These are phyloP conservation scores for Eucalyptus virginea DNA, from an alignment of 345 rosid genomes.

Conservation along the genomic window DNA sequence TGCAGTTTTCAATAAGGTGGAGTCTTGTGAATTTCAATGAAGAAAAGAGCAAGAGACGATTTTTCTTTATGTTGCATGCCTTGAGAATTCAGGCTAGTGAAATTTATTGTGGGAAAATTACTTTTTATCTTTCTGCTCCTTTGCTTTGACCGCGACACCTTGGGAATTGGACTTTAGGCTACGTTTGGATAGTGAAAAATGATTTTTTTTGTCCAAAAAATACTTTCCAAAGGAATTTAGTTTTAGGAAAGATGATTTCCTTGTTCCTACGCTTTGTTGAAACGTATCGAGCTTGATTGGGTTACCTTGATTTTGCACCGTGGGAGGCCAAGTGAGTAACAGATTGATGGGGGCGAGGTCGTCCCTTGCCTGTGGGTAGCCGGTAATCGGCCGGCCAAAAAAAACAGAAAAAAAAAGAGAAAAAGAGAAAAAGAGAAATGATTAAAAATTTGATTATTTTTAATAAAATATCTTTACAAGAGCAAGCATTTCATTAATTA, in stretches of 20 bases:
- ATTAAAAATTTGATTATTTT: no score
- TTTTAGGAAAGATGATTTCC: background rate
- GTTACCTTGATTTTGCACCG: background rate
- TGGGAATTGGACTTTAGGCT: background rate
- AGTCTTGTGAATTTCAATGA: background rate
- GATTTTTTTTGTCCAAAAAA: background rate
- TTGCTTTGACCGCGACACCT: background rate
- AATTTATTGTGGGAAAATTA: background rate
- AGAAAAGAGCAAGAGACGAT: background rate
- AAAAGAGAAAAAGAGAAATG: no score
- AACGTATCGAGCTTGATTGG: background rate
- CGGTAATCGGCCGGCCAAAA: rapidly evolving
- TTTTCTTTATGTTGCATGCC: background rate
- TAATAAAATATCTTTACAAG: no score
- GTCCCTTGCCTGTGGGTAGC: no score
- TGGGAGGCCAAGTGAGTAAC: background rate
- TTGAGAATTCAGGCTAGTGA: background rate
- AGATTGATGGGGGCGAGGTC: rapidly evolving
- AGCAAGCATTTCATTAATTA: no score
- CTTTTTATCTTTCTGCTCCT: background rate
- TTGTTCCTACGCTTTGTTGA: background rate
- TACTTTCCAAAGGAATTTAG: background rate
- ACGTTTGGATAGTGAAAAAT: background rate
- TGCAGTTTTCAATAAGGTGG: background rate
- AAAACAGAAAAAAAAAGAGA: no score